Evolutionary conservation across 495 filamentous ascomycete species (phyloP).

Genomic region (Apiosordaria backusii): DNA sequence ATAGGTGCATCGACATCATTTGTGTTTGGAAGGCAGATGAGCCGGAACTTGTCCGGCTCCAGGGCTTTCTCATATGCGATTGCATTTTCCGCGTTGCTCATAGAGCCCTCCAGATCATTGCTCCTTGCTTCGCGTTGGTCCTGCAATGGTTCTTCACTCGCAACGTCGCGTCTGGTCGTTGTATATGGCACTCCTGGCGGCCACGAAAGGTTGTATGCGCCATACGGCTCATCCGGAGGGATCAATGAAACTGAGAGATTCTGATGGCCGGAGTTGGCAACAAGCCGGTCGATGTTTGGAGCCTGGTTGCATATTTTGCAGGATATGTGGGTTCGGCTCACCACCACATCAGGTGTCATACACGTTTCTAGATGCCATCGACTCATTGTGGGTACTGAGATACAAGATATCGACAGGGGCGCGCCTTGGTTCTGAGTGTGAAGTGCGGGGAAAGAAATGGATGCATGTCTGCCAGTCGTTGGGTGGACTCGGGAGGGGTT

Average conservation of each 20-base stretch:
- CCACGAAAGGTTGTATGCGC: constrained; percentile 1
- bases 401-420: neutral
- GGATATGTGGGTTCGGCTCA: neutral
- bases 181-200: neutral
- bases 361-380: neutral
- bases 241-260: neutral
- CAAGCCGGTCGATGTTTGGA: neutral
- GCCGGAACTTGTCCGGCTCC: constrained; percentile 7
- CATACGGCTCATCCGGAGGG: constrained; percentile 5
- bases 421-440: neutral
- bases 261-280: neutral
- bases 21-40: constrained; percentile 8
- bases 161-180: neutral
- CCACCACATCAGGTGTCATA: neutral
- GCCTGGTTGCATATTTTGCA: constrained; percentile 1
- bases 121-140: neutral
- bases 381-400: neutral
- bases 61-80: neutral
- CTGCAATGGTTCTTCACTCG: neutral
- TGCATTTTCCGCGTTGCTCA: neutral
- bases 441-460: neutral
- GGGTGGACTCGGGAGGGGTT: neutral
- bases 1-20: constrained; percentile 13
- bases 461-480: neutral
- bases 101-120: neutral